Evolutionary conservation across 78 protist species (phyloP).

Genomic region (Mastigamoeba balamuthi): DNA sequence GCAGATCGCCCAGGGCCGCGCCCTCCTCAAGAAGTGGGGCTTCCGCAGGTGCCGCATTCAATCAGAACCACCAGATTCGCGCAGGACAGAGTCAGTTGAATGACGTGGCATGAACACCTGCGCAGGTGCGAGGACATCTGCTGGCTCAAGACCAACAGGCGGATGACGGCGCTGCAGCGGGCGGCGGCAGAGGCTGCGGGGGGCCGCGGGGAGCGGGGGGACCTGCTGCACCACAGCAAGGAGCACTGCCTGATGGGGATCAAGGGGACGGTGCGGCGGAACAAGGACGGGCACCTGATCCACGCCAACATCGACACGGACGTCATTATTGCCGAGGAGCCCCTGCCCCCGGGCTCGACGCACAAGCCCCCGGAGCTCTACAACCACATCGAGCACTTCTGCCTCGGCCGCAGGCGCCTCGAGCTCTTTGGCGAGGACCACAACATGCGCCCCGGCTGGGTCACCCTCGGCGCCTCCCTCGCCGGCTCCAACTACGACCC

Average conservation of each 20-base stretch:
- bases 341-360: neutral
- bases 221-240: neutral
- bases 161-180: neutral
- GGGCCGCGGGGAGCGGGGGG: neutral
- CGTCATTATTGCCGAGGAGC: conserved; percentile 16
- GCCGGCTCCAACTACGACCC: neutral
- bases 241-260: conserved; percentile 38
- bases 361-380: conserved; percentile 27
- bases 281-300: conserved; percentile 10
- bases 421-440: conserved; percentile 25
- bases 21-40: conserved; percentile 13
- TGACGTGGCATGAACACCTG: too few relatives aligned
- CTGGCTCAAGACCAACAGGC: conserved; percentile 23
- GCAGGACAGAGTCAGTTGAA: too few relatives aligned
- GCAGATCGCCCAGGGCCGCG: neutral
- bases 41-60: too few relatives aligned
- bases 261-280: neutral
- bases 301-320: conserved; percentile 24
- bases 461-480: conserved; percentile 3
- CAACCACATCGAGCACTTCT: conserved; percentile 18
- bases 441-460: conserved; percentile 28
- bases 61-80: too few relatives aligned
- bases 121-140: conserved; percentile 7
- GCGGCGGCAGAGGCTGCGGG: neutral
- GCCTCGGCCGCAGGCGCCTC: conserved; percentile 10